Percentiles rank a stretch among this genome's conserved stretches.
These are phyloP conservation scores for Pythium phragmitis DNA, from an alignment of 352 stramenopile species.

Conservation along the genomic window DNA sequence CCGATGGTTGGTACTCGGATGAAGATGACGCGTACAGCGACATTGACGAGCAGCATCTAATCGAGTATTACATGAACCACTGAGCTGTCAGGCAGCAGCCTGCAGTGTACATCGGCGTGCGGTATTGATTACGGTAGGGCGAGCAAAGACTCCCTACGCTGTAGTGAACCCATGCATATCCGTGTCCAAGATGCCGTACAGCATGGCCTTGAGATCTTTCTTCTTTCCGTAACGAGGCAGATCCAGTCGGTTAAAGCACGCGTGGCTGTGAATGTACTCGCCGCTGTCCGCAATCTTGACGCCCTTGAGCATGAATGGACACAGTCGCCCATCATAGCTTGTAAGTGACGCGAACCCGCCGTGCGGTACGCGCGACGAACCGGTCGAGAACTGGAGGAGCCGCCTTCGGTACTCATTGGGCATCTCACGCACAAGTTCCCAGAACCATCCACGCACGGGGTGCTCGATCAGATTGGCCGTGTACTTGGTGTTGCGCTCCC, in stretches of 20 bases:
- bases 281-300: slow-evolving; percentile 21
- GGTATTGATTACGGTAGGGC: too few species aligned
- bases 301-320: slow-evolving; percentile 70
- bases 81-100: background rate
- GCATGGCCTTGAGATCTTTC: slow-evolving; percentile 72
- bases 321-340: slow-evolving; percentile 78
- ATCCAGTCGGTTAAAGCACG: slow-evolving; percentile 91
- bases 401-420: slow-evolving; percentile 70
- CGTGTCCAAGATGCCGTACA: slow-evolving; percentile 68
- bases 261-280: slow-evolving; percentile 67
- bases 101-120: too few species aligned
- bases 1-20: background rate
- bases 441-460: slow-evolving; percentile 88
- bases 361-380: slow-evolving; percentile 72
- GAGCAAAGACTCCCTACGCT: too few species aligned
- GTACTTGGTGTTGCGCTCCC: slow-evolving; percentile 86
- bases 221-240: slow-evolving; percentile 93
- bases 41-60: background rate
- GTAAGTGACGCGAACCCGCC: slow-evolving; percentile 71
- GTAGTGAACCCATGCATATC: slow-evolving; percentile 78
- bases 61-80: background rate
- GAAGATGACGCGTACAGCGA: background rate
- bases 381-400: slow-evolving; percentile 79
- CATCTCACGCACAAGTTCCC: slow-evolving; percentile 93
- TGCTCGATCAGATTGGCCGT: slow-evolving; percentile 44